Evolutionary conservation across 106 monocot genomes (phyloP), one percentile per base, ranked within the genome.

Genomic region (Dioscorea alata): DNA sequence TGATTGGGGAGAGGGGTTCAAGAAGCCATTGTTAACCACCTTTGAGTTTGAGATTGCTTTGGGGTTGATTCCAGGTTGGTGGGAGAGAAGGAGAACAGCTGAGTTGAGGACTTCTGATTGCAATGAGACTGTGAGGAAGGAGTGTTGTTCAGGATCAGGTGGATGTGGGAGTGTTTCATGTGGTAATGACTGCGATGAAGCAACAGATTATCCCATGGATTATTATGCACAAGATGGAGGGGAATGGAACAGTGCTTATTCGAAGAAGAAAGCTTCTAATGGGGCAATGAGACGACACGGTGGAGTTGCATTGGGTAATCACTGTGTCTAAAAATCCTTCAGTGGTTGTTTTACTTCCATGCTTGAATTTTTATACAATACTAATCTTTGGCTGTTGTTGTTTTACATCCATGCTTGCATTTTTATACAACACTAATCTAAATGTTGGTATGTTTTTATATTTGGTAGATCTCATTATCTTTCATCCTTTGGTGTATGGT

Each of bases 201-300:
- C 64, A 12, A 48, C 23, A n/a, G 86, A 84, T 59, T 99, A 99
- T 83, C 93, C 99, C 6, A 99, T 99, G 99, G 99, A 99, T 72
- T 99, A 99, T 72, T 99, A 99, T 80, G 72, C 99, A 22, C 93
- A 93, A 68, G 93, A 99, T 81, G 93, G 99, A 75, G 99, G 99
- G 48, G 93, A 92, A 23, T 99, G 99, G 99, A 93, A 93, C 74
- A 77, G 93, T 23, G 75, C 82, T 63, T 93, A 93, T 67, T 74
- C 68, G 8, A 88, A 83, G 74, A 85, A 81, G 88, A 88, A 82
- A 48, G 15, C 68, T 57, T 32, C 42, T 61, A 12, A 42, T 42
- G 42, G 5, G 10, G 42, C 42, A 2, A 42, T 42, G 42, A 42
- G 42, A 42, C 1, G 42, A 6, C 9, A 42, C 42, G 10, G 5